phyloP scores from a whole-genome alignment of 345 rosid genomes.

The Gossypium turneri region DNA sequence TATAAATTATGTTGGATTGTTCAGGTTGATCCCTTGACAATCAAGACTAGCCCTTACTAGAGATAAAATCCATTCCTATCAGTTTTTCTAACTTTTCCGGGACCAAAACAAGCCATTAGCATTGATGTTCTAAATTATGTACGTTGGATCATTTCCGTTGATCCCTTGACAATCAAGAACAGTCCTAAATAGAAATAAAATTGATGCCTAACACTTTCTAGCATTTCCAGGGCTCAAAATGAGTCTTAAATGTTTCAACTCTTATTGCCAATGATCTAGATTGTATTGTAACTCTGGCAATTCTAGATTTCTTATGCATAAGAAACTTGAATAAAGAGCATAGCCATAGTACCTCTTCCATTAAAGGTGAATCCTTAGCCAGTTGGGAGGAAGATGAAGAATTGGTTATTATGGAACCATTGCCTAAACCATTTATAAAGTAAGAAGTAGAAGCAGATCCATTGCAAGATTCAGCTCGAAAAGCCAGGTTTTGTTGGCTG shows the following conservation, averaged over 20 bases:
- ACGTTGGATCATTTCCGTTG: too few species aligned
- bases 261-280: too few species aligned
- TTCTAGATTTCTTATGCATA: background rate
- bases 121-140: too few species aligned
- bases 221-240: background rate
- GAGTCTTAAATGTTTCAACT: background rate
- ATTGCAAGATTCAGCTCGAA: constrained; percentile 58
- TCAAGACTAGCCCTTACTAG: too few species aligned
- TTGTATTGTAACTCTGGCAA: background rate
- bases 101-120: too few species aligned
- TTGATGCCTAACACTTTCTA: background rate
- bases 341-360: constrained; percentile 70
- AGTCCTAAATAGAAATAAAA: background rate
- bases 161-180: background rate
- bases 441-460: constrained; percentile 82
- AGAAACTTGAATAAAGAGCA: background rate
- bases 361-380: constrained; percentile 64
- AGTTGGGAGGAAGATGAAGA: constrained; percentile 75
- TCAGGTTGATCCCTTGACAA: too few species aligned
- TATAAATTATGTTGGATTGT: background rate
- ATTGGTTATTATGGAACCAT: constrained; percentile 65
- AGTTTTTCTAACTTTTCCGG: too few species aligned
- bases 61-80: too few species aligned
- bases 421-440: constrained; percentile 74
- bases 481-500: constrained; percentile 62